These are phyloP conservation scores for Pythium rishiriense DNA, from an alignment of 352 stramenopile genomes.

Conservation along the genomic window DNA sequence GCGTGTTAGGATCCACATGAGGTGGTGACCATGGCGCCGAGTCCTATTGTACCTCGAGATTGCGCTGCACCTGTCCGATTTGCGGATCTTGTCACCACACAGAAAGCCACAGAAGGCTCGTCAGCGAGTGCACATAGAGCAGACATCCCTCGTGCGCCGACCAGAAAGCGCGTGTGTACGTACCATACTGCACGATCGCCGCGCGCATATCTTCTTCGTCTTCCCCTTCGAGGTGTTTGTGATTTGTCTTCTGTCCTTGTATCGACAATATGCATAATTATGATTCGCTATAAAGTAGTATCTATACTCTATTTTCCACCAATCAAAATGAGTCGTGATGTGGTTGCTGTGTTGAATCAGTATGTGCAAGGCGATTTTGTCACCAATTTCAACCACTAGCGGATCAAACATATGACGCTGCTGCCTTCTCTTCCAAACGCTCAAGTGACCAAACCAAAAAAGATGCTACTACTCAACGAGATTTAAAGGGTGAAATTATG, in stretches of 20 bases:
- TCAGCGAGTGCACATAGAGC: too few relatives aligned
- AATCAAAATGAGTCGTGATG: neutral
- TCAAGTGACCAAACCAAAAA: too few relatives aligned
- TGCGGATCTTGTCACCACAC: slow-evolving; percentile 48
- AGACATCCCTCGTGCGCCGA: too few relatives aligned
- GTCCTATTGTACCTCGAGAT: slow-evolving; percentile 52
- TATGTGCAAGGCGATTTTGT: too few relatives aligned
- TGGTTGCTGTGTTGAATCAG: too few relatives aligned
- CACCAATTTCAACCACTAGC: too few relatives aligned
- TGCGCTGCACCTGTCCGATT: slow-evolving; percentile 61
- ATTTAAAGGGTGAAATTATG: neutral
- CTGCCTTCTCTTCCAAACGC: too few relatives aligned
- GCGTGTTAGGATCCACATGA: neutral
- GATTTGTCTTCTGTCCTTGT: neutral
- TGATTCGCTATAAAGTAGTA: slow-evolving; percentile 1
- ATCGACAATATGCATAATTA: neutral
- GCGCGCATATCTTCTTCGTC: slow-evolving; percentile 43
- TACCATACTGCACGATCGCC: slow-evolving; percentile 82
- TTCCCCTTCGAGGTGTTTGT: neutral
- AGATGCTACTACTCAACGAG: too few relatives aligned
- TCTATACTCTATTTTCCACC: neutral
- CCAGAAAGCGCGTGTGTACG: slow-evolving; percentile 8
- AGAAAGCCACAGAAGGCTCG: neutral
- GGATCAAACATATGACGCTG: too few relatives aligned
- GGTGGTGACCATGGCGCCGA: neutral